phyloP scores from a whole-genome alignment of 371 early-diverging fungal genomes.

The Mucor mucedo region DNA sequence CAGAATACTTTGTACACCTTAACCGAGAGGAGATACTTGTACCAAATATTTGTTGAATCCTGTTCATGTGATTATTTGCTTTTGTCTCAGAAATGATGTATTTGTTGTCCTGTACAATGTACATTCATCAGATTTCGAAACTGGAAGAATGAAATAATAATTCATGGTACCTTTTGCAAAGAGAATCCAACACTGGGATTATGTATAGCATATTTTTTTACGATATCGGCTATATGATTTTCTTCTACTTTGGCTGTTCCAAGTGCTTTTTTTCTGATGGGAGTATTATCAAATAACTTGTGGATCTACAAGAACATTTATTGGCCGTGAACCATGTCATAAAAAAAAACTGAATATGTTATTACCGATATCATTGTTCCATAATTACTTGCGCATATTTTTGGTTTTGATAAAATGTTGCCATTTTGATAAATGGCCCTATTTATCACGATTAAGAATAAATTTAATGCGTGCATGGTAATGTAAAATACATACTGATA shows the following conservation, averaged over 20 bases:
- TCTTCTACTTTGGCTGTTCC: constrained; percentile 79
- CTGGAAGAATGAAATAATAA: too few species aligned
- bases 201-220: constrained; percentile 83
- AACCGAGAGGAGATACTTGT: constrained; percentile 47
- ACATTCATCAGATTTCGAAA: not conserved
- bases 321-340: not conserved
- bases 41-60: constrained; percentile 78
- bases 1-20: not conserved
- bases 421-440: constrained; percentile 82
- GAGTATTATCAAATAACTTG: constrained; percentile 84
- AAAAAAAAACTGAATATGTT: not conserved
- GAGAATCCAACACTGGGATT: constrained; percentile 73
- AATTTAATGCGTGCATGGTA: not conserved
- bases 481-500: constrained; percentile 53
- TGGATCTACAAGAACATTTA: constrained; percentile 54
- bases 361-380: constrained; percentile 80
- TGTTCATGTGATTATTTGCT: constrained; percentile 69
- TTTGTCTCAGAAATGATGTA: not conserved
- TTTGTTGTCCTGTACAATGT: not conserved
- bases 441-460: not conserved
- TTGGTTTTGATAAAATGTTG: constrained; percentile 72
- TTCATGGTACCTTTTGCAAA: constrained; percentile 67
- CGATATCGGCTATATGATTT: constrained; percentile 72
- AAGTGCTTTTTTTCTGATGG: constrained; percentile 73
- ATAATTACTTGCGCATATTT: constrained; percentile 81